Evolutionary conservation across 208 protist species (phyloP).

Genomic region (Pavlovales sp.): DNA sequence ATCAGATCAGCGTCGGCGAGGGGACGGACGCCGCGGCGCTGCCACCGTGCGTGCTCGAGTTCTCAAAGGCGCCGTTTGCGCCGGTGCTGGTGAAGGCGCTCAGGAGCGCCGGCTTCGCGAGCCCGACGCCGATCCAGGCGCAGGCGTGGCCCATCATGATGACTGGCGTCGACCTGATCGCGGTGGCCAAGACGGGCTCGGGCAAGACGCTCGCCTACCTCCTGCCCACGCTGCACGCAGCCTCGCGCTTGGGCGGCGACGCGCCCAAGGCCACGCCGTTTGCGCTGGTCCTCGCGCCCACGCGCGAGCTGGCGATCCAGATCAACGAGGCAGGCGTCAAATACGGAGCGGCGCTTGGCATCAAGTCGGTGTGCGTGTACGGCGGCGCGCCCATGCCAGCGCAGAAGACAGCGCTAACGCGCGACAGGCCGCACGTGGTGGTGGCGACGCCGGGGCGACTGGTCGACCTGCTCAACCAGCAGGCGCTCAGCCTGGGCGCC

Average conservation of each 20-base stretch:
- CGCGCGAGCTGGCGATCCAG: conserved; percentile 77
- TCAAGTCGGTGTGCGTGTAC: neutral
- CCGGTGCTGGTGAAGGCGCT: neutral
- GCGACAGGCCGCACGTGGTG: conserved; percentile 59
- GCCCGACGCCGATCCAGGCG: neutral
- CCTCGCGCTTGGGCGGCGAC: neutral
- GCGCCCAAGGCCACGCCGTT: conserved; percentile 70
- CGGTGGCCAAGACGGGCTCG: conserved; percentile 37
- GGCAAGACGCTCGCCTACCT: conserved; percentile 49
- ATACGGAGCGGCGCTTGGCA: neutral
- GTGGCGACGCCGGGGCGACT: conserved; percentile 85
- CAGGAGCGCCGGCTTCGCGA: neutral
- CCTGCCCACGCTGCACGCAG: conserved; percentile 5
- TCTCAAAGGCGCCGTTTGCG: conserved; percentile 11
- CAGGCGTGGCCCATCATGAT: conserved; percentile 15
- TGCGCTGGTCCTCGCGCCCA: conserved; percentile 73
- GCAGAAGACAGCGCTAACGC: conserved; percentile 67
- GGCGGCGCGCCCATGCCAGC: conserved; percentile 50
- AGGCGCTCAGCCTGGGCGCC: conserved; percentile 62
- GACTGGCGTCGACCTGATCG: conserved; percentile 23
- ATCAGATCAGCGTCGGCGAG: neutral
- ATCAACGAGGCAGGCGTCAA: conserved; percentile 36
- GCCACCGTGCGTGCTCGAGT: neutral
- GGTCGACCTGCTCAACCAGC: conserved; percentile 74
- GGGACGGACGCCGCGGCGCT: neutral